A percentile compares a stretch with the other conserved stretches of the same genome.
These are phyloP conservation scores for Blastobotrys petasosporus DNA, from an alignment of 1,139 yeast species.

Conservation along the genomic window DNA sequence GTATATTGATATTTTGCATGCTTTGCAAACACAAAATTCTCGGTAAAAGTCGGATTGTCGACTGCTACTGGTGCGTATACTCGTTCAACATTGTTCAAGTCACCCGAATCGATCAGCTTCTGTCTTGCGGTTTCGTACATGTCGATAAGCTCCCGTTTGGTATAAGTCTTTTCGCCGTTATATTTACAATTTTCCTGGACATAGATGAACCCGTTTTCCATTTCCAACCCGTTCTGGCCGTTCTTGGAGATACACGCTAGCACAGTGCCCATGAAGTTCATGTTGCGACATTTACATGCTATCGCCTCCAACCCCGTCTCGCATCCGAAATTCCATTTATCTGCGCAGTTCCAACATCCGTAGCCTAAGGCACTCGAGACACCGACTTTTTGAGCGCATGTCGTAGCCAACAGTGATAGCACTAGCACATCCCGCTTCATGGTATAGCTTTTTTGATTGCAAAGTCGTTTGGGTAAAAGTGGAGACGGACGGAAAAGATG, in stretches of 20 bases:
- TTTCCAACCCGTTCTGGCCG: conserved; percentile 19
- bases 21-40: conserved; percentile 18
- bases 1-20: conserved; percentile 20
- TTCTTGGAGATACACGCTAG: conserved; percentile 21
- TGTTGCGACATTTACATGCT: conserved; percentile 20
- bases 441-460: no score
- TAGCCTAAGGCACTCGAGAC: conserved; percentile 22
- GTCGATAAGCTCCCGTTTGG: conserved; percentile 15
- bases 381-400: conserved; percentile 19
- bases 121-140: conserved; percentile 14
- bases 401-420: neutral
- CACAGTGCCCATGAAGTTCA: conserved; percentile 22
- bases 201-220: conserved; percentile 18
- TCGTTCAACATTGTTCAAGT: conserved; percentile 4
- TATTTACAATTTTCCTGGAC: conserved; percentile 19
- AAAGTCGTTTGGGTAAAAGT: no score
- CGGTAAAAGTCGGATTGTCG: conserved; percentile 12
- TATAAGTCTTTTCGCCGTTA: conserved; percentile 14
- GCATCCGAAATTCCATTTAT: conserved; percentile 21
- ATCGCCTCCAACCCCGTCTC: conserved; percentile 11
- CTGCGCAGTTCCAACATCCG: conserved; percentile 27
- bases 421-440: neutral
- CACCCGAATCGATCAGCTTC: conserved; percentile 14
- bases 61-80: conserved; percentile 17
- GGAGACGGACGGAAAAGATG: no score